These are phyloP conservation scores for Syncephalis plumigaleata DNA, from an alignment of 371 early-diverging fungal species.

Conservation along the genomic window DNA sequence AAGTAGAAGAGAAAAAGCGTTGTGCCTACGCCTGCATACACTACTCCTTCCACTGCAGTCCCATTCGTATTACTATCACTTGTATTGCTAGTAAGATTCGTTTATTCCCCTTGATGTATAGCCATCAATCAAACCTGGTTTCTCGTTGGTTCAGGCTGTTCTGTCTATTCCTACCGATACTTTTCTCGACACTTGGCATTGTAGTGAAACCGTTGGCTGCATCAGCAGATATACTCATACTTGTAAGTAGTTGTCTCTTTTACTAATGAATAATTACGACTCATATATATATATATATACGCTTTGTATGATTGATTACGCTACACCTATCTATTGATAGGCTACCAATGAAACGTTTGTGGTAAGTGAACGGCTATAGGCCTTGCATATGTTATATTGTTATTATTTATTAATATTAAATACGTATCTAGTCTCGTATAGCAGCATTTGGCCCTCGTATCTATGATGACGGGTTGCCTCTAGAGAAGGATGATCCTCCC, in stretches of 20 bases:
- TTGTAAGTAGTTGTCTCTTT: not conserved
- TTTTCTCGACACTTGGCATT: not conserved
- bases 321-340: constrained; percentile 1
- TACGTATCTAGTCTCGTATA: constrained; percentile 24
- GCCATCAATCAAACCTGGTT: not conserved
- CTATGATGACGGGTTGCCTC: constrained; percentile 24
- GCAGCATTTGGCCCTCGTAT: constrained; percentile 46
- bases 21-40: no score
- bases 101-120: not conserved
- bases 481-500: no score
- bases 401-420: constrained; percentile 3
- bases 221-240: not conserved
- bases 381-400: constrained; percentile 21
- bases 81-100: no score
- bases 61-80: no score
- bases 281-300: no score
- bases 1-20: no score
- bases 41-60: no score
- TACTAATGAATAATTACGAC: no score
- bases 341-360: constrained; percentile 9
- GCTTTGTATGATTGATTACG: not conserved
- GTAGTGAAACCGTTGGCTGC: not conserved
- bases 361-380: constrained; percentile 1
- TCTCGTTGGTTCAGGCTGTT: not conserved
- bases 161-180: not conserved